Evolutionary conservation across 164 flowering plant species (phyloP).

Genomic region (Chimonanthus praecox): DNA sequence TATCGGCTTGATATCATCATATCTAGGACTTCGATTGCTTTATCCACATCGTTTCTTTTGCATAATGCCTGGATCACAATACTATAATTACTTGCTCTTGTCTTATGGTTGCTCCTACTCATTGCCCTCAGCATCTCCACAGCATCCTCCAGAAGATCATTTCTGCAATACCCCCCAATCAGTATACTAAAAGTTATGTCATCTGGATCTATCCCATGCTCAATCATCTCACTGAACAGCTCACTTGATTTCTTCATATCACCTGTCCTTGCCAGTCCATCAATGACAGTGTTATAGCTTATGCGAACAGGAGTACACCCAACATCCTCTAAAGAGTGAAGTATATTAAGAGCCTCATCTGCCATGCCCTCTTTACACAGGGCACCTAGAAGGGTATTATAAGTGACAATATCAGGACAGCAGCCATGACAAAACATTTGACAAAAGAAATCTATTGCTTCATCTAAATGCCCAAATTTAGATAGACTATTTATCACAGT

Average conservation of each 20-base stretch:
- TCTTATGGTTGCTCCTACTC: constrained; percentile 31
- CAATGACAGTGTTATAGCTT: constrained; percentile 67
- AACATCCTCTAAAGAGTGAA: constrained; percentile 29
- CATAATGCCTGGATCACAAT: constrained; percentile 56
- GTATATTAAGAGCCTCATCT: constrained; percentile 54
- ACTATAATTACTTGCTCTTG: constrained; percentile 36
- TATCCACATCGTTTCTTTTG: constrained; percentile 42
- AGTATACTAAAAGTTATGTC: constrained; percentile 58
- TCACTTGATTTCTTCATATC: constrained; percentile 49
- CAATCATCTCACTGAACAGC: constrained; percentile 49
- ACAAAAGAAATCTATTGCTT: constrained; percentile 55
- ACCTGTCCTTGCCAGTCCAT: constrained; percentile 59
- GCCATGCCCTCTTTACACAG: constrained; percentile 61
- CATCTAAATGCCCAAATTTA: constrained; percentile 56
- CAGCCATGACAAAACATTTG: constrained; percentile 51
- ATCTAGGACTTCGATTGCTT: constrained; percentile 62
- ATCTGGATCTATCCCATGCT: constrained; percentile 52
- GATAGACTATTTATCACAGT: constrained; percentile 76
- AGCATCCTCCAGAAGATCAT: constrained; percentile 48
- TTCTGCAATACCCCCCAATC: constrained; percentile 55
- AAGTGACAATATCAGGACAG: constrained; percentile 69
- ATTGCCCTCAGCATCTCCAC: constrained; percentile 52
- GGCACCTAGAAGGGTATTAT: constrained; percentile 67
- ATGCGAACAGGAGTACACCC: constrained; percentile 50
- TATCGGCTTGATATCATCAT: constrained; percentile 46